These are phyloP conservation scores for Inga oerstediana DNA, from an alignment of 306 rosid genomes.

Conservation along the genomic window DNA sequence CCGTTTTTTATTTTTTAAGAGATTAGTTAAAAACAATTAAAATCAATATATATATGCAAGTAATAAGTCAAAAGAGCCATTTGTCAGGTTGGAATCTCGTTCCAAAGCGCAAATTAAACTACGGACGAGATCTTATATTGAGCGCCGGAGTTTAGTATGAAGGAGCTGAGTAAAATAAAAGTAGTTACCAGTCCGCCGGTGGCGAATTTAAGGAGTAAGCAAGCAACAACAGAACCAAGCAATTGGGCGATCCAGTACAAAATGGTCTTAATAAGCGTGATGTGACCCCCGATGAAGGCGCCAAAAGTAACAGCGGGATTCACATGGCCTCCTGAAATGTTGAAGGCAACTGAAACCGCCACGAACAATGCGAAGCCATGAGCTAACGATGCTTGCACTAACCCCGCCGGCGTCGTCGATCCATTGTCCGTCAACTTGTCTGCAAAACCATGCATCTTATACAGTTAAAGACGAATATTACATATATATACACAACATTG, in stretches of 20 bases:
- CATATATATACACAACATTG: too few relatives aligned
- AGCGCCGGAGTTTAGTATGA: too few relatives aligned
- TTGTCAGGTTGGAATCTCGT: too few relatives aligned
- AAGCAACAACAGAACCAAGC: conserved; percentile 79
- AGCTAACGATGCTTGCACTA: conserved; percentile 67
- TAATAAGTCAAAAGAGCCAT: too few relatives aligned
- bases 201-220: conserved; percentile 71
- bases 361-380: conserved; percentile 79
- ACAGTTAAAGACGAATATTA: not conserved
- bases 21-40: too few relatives aligned
- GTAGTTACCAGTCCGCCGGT: conserved; percentile 63
- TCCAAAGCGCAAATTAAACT: too few relatives aligned
- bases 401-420: conserved; percentile 66
- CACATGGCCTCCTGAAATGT: conserved; percentile 82
- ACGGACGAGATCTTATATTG: too few relatives aligned
- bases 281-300: conserved; percentile 77
- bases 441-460: conserved; percentile 30
- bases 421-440: conserved; percentile 68
- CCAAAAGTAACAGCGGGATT: conserved; percentile 89
- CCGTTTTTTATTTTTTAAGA: too few relatives aligned
- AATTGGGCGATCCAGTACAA: conserved; percentile 85
- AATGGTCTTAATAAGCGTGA: conserved; percentile 55
- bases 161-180: not conserved
- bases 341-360: conserved; percentile 71
- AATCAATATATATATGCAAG: too few relatives aligned